Evolutionary conservation across 495 filamentous ascomycete genomes (phyloP).

Genomic region (Aspergillus haitiensis): DNA sequence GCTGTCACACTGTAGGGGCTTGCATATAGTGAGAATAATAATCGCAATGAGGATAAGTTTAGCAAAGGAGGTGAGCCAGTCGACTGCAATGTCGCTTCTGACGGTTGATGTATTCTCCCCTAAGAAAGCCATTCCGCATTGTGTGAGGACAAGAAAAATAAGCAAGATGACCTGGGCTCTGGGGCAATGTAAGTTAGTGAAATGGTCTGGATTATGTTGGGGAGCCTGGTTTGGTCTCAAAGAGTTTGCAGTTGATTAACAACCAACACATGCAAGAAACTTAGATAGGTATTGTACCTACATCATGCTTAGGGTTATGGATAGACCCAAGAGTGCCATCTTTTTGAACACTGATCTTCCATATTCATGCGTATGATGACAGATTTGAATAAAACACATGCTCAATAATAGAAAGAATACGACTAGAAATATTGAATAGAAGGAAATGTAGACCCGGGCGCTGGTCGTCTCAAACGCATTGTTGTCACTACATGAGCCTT

Average conservation of each 20-base stretch:
- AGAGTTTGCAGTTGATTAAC: too few species aligned
- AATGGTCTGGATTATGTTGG: background rate
- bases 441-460: background rate
- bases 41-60: background rate
- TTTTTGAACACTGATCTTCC: background rate
- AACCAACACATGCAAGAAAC: too few species aligned
- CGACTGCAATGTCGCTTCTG: background rate
- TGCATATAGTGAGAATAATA: background rate
- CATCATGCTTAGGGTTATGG: background rate
- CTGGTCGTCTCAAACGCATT: background rate
- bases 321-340: background rate
- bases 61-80: background rate
- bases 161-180: background rate
- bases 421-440: background rate
- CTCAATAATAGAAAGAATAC: background rate
- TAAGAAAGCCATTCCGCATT: background rate
- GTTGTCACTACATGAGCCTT: background rate
- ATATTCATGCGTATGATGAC: background rate
- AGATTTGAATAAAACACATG: background rate
- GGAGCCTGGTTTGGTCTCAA: too few species aligned
- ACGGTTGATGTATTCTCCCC: background rate
- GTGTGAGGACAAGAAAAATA: background rate
- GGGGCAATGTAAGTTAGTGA: background rate
- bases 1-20: background rate
- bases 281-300: background rate